These are phyloP conservation scores for Periconia sp. DNA, from an alignment of 2,329 filamentous ascomycete genomes.

Conservation along the genomic window DNA sequence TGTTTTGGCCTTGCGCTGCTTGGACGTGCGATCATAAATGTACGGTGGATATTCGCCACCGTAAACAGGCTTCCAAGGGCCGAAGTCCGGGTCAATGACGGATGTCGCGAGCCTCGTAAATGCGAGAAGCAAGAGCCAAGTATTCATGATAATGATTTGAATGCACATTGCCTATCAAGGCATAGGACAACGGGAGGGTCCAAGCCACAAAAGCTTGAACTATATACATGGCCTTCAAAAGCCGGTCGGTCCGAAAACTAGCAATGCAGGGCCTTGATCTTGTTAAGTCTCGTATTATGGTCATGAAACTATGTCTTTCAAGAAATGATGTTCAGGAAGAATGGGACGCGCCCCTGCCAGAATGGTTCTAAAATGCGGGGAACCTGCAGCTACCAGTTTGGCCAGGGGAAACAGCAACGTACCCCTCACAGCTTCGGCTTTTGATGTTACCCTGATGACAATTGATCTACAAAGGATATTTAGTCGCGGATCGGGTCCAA, in stretches of 20 bases:
- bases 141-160: background rate
- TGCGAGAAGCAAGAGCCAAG: background rate
- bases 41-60: constrained; percentile 6
- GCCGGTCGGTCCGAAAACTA: background rate
- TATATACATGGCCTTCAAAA: constrained; percentile 4
- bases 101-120: constrained; percentile 1
- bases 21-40: background rate
- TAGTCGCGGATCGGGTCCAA: no score
- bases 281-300: no score
- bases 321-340: no score
- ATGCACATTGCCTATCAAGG: background rate
- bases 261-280: no score
- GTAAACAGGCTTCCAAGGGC: constrained; percentile 1
- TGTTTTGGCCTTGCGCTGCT: constrained; percentile 1
- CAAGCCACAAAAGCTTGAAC: constrained; percentile 5
- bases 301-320: no score
- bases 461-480: no score
- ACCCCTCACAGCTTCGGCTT: no score
- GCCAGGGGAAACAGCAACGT: no score
- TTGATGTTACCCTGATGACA: no score
- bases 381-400: no score
- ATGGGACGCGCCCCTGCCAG: no score
- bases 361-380: no score
- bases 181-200: background rate
- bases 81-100: constrained; percentile 3